Conservation (phyloP, 2,329 filamentous ascomycete genomes). For the Trichoderma oligosporum region DNA sequence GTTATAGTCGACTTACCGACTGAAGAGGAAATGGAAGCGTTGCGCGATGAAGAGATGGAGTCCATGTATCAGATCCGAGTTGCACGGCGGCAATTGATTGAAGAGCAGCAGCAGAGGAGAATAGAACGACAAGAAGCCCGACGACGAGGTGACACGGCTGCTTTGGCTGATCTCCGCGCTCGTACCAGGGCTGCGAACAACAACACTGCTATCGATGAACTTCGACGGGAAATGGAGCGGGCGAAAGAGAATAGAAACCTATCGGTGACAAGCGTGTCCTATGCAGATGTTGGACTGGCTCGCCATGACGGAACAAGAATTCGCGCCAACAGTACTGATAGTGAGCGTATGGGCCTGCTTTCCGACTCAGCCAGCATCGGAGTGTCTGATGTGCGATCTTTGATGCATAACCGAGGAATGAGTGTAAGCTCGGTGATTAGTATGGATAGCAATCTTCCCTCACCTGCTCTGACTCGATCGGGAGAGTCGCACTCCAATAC, state of each 20-base stretch:
- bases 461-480: conserved; percentile 38
- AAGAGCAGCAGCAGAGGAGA: conserved; percentile 74
- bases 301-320: conserved; percentile 73
- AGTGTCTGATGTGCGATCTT: conserved; percentile 33
- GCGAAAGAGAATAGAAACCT: conserved; percentile 59
- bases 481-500: conserved; percentile 43
- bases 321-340: conserved; percentile 68
- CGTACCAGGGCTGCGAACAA: conserved; percentile 47
- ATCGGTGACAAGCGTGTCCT: conserved; percentile 70
- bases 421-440: conserved; percentile 56
- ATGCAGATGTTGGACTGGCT: conserved; percentile 71
- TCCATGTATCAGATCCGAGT: conserved; percentile 84
- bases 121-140: conserved; percentile 68
- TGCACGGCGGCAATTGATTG: conserved; percentile 68
- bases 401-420: conserved; percentile 42
- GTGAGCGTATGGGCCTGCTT: conserved; percentile 66
- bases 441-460: conserved; percentile 46
- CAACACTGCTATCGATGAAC: conserved; percentile 56
- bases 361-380: conserved; percentile 66
- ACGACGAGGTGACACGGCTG: conserved; percentile 62
- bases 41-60: conserved; percentile 89
- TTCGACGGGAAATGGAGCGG: conserved; percentile 53
- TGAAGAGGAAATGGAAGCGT: conserved; percentile 69
- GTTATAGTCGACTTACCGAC: conserved; percentile 83
- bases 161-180: conserved; percentile 63